Conservation (phyloP, 2,329 filamentous ascomycete species). For the Teratosphaeria gauchensis region DNA sequence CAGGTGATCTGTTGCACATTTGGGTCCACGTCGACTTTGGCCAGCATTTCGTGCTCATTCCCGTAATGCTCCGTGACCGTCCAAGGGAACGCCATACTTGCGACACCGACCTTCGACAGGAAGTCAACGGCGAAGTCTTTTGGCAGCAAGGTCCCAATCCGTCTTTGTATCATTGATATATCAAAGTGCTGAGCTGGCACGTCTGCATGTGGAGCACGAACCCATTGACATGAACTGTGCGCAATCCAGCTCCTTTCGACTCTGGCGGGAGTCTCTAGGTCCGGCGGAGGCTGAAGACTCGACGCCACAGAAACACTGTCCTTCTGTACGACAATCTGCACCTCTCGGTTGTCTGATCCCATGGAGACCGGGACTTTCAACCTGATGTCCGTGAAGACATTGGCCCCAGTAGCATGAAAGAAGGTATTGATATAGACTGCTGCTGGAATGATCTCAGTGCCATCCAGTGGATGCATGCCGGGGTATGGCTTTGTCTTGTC, state of each 20-base stretch:
- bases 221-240: not conserved
- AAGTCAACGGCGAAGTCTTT: not conserved
- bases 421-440: not conserved
- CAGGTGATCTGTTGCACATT: not conserved
- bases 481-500: not conserved
- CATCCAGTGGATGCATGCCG: not conserved
- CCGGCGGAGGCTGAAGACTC: not conserved
- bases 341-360: not conserved
- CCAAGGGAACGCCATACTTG: not conserved
- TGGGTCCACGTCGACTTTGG: not conserved
- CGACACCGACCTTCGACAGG: not conserved
- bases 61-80: not conserved
- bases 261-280: not conserved
- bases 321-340: not conserved
- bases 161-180: not conserved
- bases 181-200: not conserved
- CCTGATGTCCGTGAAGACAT: not conserved
- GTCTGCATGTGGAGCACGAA: not conserved
- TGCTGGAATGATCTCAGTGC: not conserved
- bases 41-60: not conserved
- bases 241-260: not conserved
- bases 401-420: not conserved
- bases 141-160: not conserved
- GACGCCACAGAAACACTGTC: not conserved
- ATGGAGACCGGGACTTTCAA: not conserved